Evolutionary conservation across 495 filamentous ascomycete genomes (phyloP).

Genomic region (Xylaria scruposa): DNA sequence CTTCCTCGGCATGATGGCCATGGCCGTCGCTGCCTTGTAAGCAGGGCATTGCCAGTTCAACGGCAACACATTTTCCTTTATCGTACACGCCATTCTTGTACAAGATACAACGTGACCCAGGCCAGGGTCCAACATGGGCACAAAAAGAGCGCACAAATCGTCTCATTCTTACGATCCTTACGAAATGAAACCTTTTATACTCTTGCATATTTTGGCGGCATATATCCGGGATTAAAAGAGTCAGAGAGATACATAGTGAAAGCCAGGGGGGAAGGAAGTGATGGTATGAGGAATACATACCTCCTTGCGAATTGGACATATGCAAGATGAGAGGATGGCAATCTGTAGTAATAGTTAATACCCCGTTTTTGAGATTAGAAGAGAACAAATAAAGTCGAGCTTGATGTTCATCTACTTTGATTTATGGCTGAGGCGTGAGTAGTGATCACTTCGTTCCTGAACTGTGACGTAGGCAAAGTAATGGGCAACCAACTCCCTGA

Average conservation of each 20-base stretch:
- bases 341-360: constrained; percentile 44
- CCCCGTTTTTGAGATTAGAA: constrained; percentile 19
- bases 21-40: constrained; percentile 47
- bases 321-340: constrained; percentile 23
- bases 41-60: constrained; percentile 10
- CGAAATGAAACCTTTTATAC: constrained; percentile 40
- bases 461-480: neutral
- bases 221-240: constrained; percentile 4
- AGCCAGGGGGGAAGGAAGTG: neutral
- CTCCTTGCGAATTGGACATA: constrained; percentile 19
- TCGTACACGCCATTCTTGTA: constrained; percentile 29
- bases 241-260: neutral
- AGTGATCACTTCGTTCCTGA: neutral
- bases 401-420: constrained; percentile 28
- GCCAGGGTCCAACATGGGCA: constrained; percentile 19
- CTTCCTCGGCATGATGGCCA: constrained; percentile 36
- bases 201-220: constrained; percentile 27
- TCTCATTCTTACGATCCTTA: constrained; percentile 53
- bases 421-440: neutral
- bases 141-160: constrained; percentile 28
- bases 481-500: neutral
- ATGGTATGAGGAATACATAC: neutral
- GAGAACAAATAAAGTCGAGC: constrained; percentile 34
- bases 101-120: constrained; percentile 28
- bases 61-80: constrained; percentile 23